Percentiles rank a stretch among this genome's conserved stretches.
These are phyloP conservation scores for Deakozyma indianensis DNA, from an alignment of 805 yeast genomes.

Conservation along the genomic window DNA sequence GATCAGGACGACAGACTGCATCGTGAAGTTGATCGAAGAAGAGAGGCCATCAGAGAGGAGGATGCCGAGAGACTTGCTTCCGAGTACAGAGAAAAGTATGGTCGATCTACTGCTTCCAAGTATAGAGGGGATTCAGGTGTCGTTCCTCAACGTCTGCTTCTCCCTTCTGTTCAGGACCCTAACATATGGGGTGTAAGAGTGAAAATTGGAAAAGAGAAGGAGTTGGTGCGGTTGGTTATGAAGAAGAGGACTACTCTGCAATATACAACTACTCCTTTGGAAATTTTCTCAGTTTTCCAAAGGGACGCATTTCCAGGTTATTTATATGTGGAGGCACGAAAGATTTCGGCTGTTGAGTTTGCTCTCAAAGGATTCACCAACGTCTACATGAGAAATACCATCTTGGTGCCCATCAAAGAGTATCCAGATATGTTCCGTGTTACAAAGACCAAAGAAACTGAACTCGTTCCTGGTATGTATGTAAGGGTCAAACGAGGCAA, in stretches of 20 bases:
- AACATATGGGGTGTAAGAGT: slow-evolving; percentile 92
- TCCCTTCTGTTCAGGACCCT: slow-evolving; percentile 95
- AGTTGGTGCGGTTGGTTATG: slow-evolving; percentile 66
- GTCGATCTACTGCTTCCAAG: slow-evolving; percentile 66
- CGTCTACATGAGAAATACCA: slow-evolving; percentile 57
- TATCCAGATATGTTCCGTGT: slow-evolving; percentile 88
- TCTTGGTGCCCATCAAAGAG: slow-evolving; percentile 89
- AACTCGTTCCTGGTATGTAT: slow-evolving; percentile 81
- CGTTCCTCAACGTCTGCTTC: slow-evolving; percentile 82
- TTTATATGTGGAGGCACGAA: slow-evolving; percentile 86
- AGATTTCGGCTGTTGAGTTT: slow-evolving; percentile 78
- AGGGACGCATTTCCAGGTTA: slow-evolving; percentile 88
- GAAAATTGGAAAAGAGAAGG: slow-evolving; percentile 87
- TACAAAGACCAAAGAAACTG: slow-evolving; percentile 73
- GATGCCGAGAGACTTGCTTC: slow-evolving; percentile 93
- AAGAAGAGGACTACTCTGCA: slow-evolving; percentile 73
- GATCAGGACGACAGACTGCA: slow-evolving; percentile 62
- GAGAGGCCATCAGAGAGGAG: slow-evolving; percentile 78
- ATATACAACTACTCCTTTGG: slow-evolving; percentile 62
- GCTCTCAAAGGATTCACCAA: slow-evolving; percentile 86
- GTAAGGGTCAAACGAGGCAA: slow-evolving; percentile 84
- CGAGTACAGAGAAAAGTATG: slow-evolving; percentile 81
- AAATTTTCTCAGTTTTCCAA: slow-evolving; percentile 80
- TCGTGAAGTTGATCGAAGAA: slow-evolving; percentile 77
- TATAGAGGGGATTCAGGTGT: slow-evolving; percentile 76